Percentiles rank a stretch among this genome's conserved stretches.
Conservation (phyloP, 2,329 filamentous ascomycete genomes). For the Mycosphaerella sp. region DNA sequence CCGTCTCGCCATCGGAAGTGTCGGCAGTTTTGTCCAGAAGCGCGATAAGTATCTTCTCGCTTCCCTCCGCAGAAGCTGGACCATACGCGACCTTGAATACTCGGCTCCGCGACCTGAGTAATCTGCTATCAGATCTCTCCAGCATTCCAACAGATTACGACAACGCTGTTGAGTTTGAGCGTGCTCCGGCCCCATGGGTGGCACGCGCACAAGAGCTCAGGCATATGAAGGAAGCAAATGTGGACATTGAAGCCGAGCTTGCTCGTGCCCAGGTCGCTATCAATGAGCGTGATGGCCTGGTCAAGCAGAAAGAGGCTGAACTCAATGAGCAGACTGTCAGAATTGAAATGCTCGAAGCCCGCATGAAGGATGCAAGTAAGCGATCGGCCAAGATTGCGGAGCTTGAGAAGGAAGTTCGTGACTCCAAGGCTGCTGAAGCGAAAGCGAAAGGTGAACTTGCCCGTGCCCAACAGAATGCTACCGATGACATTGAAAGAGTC, state of each 20-base stretch:
- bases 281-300: slow-evolving; percentile 59
- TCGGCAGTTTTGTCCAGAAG: slow-evolving; percentile 56
- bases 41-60: slow-evolving; percentile 45
- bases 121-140: slow-evolving; percentile 63
- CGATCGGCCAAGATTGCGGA: slow-evolving; percentile 65
- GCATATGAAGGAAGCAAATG: slow-evolving; percentile 69
- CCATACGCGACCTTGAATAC: slow-evolving; percentile 62
- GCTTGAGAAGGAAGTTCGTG: slow-evolving; percentile 46
- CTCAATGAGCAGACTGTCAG: slow-evolving; percentile 84
- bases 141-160: slow-evolving; percentile 48
- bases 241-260: slow-evolving; percentile 81
- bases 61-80: slow-evolving; percentile 54
- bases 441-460: slow-evolving; percentile 39
- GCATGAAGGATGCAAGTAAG: slow-evolving; percentile 75
- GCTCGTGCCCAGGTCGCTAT: slow-evolving; percentile 73
- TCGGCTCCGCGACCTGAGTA: slow-evolving; percentile 59
- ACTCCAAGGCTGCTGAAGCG: slow-evolving; percentile 47
- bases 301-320: slow-evolving; percentile 58
- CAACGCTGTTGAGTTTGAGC: slow-evolving; percentile 56
- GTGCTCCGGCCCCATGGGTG: slow-evolving; percentile 70
- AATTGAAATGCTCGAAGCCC: slow-evolving; percentile 84
- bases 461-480: slow-evolving; percentile 23
- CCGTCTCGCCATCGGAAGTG: slow-evolving; percentile 61
- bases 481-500: slow-evolving; percentile 26
- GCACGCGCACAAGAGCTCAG: slow-evolving; percentile 74